Evolutionary conservation across 345 rosid species (phyloP).

Genomic region (Bruguiera sexangula): DNA sequence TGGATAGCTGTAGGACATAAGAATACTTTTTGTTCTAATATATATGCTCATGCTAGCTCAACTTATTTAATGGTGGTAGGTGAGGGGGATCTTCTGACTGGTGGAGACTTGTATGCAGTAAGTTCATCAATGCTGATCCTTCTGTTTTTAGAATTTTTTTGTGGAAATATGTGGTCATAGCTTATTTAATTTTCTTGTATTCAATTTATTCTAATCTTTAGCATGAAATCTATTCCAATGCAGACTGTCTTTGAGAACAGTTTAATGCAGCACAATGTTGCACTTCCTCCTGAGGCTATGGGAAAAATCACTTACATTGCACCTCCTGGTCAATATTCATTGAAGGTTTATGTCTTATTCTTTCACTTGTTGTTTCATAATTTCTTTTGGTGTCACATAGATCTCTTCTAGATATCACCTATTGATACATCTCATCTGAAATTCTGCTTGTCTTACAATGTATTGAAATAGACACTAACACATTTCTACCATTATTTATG

Average conservation of each 20-base stretch:
- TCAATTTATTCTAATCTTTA: constrained; percentile 14
- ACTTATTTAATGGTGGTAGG: constrained; percentile 42
- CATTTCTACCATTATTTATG: no score
- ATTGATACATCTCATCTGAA: no score
- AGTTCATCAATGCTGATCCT: constrained; percentile 35
- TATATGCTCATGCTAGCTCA: not conserved
- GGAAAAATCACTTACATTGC: constrained; percentile 93
- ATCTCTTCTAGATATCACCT: no score
- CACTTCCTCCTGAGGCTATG: constrained; percentile 95
- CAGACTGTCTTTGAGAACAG: constrained; percentile 97
- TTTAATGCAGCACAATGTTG: constrained; percentile 85
- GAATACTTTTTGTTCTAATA: not conserved
- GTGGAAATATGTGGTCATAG: not conserved
- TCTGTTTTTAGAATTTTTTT: constrained; percentile 3
- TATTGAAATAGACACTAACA: no score
- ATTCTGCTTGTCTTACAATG: no score
- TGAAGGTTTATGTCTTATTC: constrained; percentile 54
- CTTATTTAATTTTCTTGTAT: not conserved
- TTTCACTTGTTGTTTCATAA: not conserved
- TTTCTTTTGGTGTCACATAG: no score
- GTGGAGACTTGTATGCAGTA: constrained; percentile 98
- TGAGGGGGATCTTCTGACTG: constrained; percentile 95
- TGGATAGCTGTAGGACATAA: no score
- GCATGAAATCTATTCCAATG: constrained; percentile 21
- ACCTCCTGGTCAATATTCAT: constrained; percentile 96